Base-by-base conservation (phyloP, 2,329 filamentous ascomycete genomes). In the Scytalidium lignicola region DNA sequence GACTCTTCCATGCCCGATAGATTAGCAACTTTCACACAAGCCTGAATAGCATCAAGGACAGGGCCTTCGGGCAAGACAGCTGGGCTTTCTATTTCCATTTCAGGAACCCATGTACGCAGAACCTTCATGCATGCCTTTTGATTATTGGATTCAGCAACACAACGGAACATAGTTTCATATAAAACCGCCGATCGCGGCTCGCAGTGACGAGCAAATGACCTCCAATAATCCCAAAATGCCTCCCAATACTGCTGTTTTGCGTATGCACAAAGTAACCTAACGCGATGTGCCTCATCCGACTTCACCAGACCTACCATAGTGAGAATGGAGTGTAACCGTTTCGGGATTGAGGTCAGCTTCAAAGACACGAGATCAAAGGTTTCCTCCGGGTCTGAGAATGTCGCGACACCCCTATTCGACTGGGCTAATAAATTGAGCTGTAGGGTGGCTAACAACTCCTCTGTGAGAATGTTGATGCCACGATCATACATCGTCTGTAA, bases 211-310 rank as follows among this genome's bases (percentile, higher is more conserved):
- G 82, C 67, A 3, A 79, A 73, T 49, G 74, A 70, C 48, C 74
- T 74, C 73, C 84, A 88, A 9, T 74, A 60, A 18, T 79, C 71
- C 82, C 80, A 86, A 58, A 87, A 80, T 5, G 70, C 68, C 15
- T 73, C 62, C 73, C 80, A 84, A 55, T 81, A 67, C 17, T 62
- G 58, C 51, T 71, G 70, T 18, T 57, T 54, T 4, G 77, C 71
- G 53, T 80, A 76, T 1, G 70, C 67, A 2, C 63, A 56, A 66
- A 80, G 66, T 29, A 81, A 65, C 17, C 65, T 65, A 41, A 67
- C 60, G 9, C 71, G 62, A 43, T 70, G 63, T 3, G 53, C 48
- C 21, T 72, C 67, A 19, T 61, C 55, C 44, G 71, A 70, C n/a
- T 70, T 69, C 43, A 71, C 66, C 0, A 64, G 52, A n/a, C 76